Evolutionary conservation across 169 alveolate species (phyloP), one percentile per base, ranked within the genome.

Genomic region (Babesia sp.): DNA sequence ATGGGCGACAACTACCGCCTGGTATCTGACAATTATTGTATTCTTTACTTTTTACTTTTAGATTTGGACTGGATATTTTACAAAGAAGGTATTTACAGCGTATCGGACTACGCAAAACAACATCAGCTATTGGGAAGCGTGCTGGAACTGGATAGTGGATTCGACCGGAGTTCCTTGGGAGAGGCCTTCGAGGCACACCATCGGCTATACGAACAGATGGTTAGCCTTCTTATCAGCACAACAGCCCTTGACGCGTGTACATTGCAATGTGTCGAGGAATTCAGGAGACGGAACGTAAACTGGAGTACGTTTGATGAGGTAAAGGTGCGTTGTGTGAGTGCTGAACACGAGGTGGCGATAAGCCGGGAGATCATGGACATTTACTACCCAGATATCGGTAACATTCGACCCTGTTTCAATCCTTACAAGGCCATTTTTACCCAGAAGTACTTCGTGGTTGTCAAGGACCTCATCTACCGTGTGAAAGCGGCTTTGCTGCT

Each of bases 41-140:
- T 44, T 26, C 20, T 72, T 22, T 72, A 72, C 54, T 45, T 72
- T 36, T 1, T 72, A 37, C 18, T 72, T 7, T 37, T 72, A n/a
- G 71, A 72, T 11, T n/a, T 72, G 29, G 83, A 72, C 22, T 72
- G 83, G 83, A 58, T 61, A 0, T 60, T 61, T 44, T 76, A 72
- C 68, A 72, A 60, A 45, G 63, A 50, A 9, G 67, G 66, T 31
- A 2, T 72, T 3, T 72, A 72, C 58, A 33, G 37, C 44, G 24
- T 22, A 2, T 34, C 31, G 9, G 83, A 72, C 28, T 72, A 72
- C 22, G 28, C 9, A 37, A 57, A 46, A 16, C 74, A 72, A 20
- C 71, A 63, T 22, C 37, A 24, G 31, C 66, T 72, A 11, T 5
- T 69, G 55, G 57, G 45, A 42, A 69, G 70, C 7, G 58, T 54